Evolutionary conservation across 2,329 filamentous ascomycete species (phyloP).

Genomic region (Ceratocystis huliohia): DNA sequence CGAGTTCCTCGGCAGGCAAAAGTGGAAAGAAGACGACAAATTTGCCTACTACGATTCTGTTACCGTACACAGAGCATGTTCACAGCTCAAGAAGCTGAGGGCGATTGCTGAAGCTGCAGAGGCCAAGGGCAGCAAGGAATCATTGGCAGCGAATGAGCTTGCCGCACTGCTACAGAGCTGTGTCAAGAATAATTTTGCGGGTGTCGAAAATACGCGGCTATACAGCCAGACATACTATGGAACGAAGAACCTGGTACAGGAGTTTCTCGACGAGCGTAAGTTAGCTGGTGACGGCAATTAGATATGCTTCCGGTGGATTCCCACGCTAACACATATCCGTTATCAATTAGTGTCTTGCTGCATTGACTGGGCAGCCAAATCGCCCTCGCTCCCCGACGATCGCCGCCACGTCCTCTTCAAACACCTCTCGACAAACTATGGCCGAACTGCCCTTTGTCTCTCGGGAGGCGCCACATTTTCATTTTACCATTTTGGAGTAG

Average conservation of each 20-base stretch:
- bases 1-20: constrained; percentile 62
- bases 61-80: constrained; percentile 64
- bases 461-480: constrained; percentile 91
- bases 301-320: not conserved
- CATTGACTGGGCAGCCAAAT: constrained; percentile 19
- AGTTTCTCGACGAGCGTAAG: constrained; percentile 71
- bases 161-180: constrained; percentile 71
- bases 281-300: constrained; percentile 12
- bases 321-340: constrained; percentile 6
- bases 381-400: constrained; percentile 14
- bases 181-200: constrained; percentile 95
- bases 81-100: constrained; percentile 57
- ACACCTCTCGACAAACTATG: constrained; percentile 78
- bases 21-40: constrained; percentile 66
- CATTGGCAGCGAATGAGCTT: constrained; percentile 45
- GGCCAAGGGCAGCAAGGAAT: constrained; percentile 27
- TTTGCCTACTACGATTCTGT: constrained; percentile 80
- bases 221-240: constrained; percentile 97
- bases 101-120: constrained; percentile 43
- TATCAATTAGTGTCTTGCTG: constrained; percentile 14
- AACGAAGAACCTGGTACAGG: constrained; percentile 88
- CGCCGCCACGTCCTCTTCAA: constrained; percentile 53
- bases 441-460: constrained; percentile 80
- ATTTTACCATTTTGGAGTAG: constrained; percentile 91
- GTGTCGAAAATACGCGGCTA: constrained; percentile 83